Evolutionary conservation across 2,329 filamentous ascomycete species (phyloP), one percentile per base, ranked within the genome.

Genomic region (Chlorencoelia australis): DNA sequence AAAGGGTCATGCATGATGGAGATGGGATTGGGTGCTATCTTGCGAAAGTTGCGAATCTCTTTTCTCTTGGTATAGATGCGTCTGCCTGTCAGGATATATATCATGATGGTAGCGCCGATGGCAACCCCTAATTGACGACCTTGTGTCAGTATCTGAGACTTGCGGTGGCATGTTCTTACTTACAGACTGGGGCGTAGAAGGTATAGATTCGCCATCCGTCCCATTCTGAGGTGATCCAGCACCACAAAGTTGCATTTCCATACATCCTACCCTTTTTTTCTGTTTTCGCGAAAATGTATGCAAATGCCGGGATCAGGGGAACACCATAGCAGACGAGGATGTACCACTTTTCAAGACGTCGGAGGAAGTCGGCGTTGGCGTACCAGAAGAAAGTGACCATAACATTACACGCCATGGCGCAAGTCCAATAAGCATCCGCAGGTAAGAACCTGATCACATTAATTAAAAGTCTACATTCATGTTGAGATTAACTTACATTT

Each of bases 371-470:
- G 1, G 77, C 73, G 41, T 81, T 74, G 48, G 78, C 88, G 44
- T 81, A 82, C 50, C 67, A 68, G 57, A 86, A 87, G 52, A 91
- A 86, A 0, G 83, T 87, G 10, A 89, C 61, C 56, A 85, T 85
- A 34, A 91, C 84, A 54, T 91, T 93, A 47, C 79, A 68, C 1
- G 84, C 82, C 84, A 93, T 91, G 36, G 80, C 76, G 40, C 88
- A 66, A 1, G 80, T 82, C 82, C 79, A 88, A 30, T 81, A 66
- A 1, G 79, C 75, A 61, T 86, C 81, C 4, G 81, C 80, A 2
- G 78, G 77, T 68, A 85, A 75, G 55, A 87, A 87, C 78, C 80
- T 86, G n/a, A n/a, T n/a, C n/a, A n/a, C n/a, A n/a, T n/a, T n/a
- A n/a, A n/a, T n/a, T n/a, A n/a, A n/a, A n/a, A n/a, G n/a, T n/a